Evolutionary conservation across 352 stramenopile genomes (phyloP).

Genomic region (Pythium utonaiense): DNA sequence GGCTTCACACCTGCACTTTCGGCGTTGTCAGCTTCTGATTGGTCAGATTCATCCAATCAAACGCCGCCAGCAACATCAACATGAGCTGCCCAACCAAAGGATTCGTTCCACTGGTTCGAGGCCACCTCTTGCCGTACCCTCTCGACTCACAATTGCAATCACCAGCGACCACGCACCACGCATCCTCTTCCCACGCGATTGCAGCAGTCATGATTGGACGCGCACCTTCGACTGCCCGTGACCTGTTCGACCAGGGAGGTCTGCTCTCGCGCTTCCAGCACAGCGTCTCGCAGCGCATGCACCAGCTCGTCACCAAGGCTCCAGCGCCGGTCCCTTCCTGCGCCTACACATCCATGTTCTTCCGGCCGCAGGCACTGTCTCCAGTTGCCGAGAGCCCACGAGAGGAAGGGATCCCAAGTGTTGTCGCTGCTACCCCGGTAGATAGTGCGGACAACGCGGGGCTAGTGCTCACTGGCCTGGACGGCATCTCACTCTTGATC

Average conservation of each 20-base stretch:
- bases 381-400: background rate
- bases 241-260: slow-evolving; percentile 13
- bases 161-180: background rate
- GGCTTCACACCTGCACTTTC: slow-evolving; percentile 10
- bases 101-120: background rate
- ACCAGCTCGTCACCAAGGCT: slow-evolving; percentile 12
- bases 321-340: background rate
- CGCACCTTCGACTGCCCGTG: slow-evolving; percentile 1
- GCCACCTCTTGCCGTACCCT: no score
- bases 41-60: slow-evolving; percentile 21
- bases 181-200: background rate
- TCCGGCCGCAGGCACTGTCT: background rate
- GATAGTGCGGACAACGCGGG: slow-evolving; percentile 11
- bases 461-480: slow-evolving; percentile 33
- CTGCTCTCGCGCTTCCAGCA: slow-evolving; percentile 16
- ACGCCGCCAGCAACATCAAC: slow-evolving; percentile 13
- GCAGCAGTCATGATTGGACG: slow-evolving; percentile 16
- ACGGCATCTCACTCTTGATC: slow-evolving; percentile 50
- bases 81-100: background rate
- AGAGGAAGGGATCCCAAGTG: background rate
- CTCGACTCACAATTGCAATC: slow-evolving; percentile 3
- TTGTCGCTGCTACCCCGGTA: background rate
- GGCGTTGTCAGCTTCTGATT: slow-evolving; percentile 19
- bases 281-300: slow-evolving; percentile 9
- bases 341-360: slow-evolving; percentile 10